Evolutionary conservation across 1,284 basidiomycete species (phyloP).

Genomic region (Abortiporus biennis): DNA sequence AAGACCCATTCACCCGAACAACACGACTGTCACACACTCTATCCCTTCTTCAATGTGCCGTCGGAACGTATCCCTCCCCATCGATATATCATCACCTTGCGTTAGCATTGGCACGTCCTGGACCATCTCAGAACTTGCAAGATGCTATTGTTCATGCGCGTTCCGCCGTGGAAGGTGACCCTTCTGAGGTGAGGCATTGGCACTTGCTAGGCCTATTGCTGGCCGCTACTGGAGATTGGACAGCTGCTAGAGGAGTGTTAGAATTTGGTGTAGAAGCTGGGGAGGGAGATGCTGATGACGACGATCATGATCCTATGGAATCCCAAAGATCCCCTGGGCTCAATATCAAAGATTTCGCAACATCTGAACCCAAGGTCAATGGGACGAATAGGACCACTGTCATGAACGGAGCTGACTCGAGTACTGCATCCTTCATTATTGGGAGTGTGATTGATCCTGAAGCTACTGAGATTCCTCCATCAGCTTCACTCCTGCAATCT

Average conservation of each 20-base stretch:
- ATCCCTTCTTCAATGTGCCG: conserved; percentile 48
- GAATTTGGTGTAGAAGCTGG: conserved; percentile 60
- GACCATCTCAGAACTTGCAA: conserved; percentile 59
- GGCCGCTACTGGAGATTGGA: conserved; percentile 78
- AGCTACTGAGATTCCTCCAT: conserved; percentile 36
- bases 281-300: conserved; percentile 37
- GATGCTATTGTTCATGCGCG: conserved; percentile 68
- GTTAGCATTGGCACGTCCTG: conserved; percentile 64
- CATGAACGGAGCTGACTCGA: background rate
- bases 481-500: conserved; percentile 42
- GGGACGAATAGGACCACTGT: background rate
- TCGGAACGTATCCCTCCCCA: conserved; percentile 49
- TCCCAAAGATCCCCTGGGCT: conserved; percentile 12
- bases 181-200: conserved; percentile 79
- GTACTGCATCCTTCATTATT: background rate
- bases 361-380: background rate
- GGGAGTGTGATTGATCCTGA: conserved; percentile 30
- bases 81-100: conserved; percentile 78
- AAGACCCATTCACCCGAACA: conserved; percentile 57
- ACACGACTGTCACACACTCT: conserved; percentile 56
- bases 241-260: conserved; percentile 70
- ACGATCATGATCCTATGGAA: conserved; percentile 24
- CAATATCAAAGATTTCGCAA: conserved; percentile 19
- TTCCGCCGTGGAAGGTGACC: conserved; percentile 71
- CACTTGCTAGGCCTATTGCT: conserved; percentile 86